Evolutionary conservation across 1,284 basidiomycete species (phyloP), one percentile per base, ranked within the genome.

Genomic region (Boletus sp.): DNA sequence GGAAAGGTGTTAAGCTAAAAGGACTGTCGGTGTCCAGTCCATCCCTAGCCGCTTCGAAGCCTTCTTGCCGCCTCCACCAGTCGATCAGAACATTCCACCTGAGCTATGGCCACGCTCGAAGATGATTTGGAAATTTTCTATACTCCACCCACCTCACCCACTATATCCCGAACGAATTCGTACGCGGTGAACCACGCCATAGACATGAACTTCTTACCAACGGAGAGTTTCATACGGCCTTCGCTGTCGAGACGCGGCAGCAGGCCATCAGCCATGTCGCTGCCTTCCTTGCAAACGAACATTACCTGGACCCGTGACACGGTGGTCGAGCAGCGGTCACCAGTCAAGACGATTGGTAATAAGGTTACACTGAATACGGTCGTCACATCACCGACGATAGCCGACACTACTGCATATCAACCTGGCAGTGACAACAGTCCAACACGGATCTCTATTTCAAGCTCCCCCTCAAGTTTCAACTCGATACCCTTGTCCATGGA

Each of bases 121-220:
- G 29, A 40, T 26, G 81, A 61, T 43, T 27, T 51, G 36, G 59
- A 86, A 52, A 70, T 72, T 35, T 84, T 81, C 64, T 76, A 76
- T 36, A 84, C 83, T 12, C 83, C 82, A 34, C 81, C 82, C 12
- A 75, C 77, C 8, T 80, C 80, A 3, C 71, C 82, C 53, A 58
- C 62, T 54, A 50, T 66, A 45, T 63, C 60, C 38, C 60, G 58
- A 26, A 44, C 52, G 23, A 57, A 51, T 50, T 60, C 59, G 36
- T 27, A 19, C 38, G n/a, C 55, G 9, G 17, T 6, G 46, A 61
- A 66, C 56, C 36, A 53, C 43, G 58, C 65, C 41, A 65, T 73
- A 40, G 57, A 58, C 13, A 48, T 63, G 62, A 37, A 46, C 49
- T 49, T 59, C 53, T 47, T 57, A 55, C 46, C 70, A 62, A 37